Percentiles rank a stretch among this genome's conserved stretches.
These are phyloP conservation scores for Porcisia deanei DNA, from an alignment of 208 protist species.

Conservation along the genomic window DNA sequence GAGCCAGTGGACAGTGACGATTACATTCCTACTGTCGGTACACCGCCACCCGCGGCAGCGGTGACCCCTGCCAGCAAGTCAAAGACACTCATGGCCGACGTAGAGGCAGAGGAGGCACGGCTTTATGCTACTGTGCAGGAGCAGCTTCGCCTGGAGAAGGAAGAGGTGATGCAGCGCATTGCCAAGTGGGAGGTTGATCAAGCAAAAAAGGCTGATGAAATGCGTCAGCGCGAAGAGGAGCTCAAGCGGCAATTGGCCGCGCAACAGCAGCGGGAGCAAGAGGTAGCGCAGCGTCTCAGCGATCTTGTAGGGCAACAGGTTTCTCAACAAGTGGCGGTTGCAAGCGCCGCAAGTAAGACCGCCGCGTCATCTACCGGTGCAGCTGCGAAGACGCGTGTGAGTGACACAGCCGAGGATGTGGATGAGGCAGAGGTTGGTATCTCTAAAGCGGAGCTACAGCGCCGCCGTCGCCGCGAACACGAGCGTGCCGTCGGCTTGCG, in stretches of 20 bases:
- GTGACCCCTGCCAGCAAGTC: neutral
- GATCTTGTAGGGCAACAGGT: constrained; percentile 44
- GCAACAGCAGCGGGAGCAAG: constrained; percentile 44
- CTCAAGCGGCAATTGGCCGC: constrained; percentile 31
- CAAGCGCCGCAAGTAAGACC: constrained; percentile 3
- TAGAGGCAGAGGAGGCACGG: constrained; percentile 29
- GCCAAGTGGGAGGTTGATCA: constrained; percentile 43
- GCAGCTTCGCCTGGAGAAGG: constrained; percentile 32
- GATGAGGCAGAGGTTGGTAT: neutral
- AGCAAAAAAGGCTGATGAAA: constrained; percentile 38
- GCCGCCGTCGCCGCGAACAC: constrained; percentile 67
- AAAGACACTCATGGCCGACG: constrained; percentile 19
- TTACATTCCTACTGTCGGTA: constrained; percentile 30
- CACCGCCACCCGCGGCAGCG: constrained; percentile 13
- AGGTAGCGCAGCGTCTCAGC: constrained; percentile 33
- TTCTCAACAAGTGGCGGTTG: constrained; percentile 28
- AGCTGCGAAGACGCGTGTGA: constrained; percentile 9
- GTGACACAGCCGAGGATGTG: constrained; percentile 9
- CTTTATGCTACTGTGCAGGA: constrained; percentile 24
- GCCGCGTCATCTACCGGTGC: neutral
- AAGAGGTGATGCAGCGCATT: constrained; percentile 35
- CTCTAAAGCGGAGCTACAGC: constrained; percentile 43
- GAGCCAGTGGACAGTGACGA: constrained; percentile 55
- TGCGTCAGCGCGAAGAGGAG: constrained; percentile 39
- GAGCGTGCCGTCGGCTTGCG: constrained; percentile 68